These are phyloP conservation scores for Exserohilum rostratum DNA, from an alignment of 2,329 filamentous ascomycete genomes.

Conservation along the genomic window DNA sequence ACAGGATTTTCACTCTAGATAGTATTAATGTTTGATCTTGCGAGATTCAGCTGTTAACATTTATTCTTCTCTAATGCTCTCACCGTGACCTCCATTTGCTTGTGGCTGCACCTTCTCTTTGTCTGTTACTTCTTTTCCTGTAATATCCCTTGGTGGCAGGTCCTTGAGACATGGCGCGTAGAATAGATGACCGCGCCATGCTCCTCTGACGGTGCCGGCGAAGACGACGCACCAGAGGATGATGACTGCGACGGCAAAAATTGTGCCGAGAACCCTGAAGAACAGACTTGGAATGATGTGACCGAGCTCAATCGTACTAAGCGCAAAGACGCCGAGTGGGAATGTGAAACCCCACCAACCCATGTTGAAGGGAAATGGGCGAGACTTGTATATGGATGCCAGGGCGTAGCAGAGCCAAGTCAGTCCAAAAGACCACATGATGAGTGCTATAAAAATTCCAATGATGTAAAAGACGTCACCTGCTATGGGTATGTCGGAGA, in stretches of 20 bases:
- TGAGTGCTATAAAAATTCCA: conserved; percentile 59
- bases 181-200: conserved; percentile 58
- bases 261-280: conserved; percentile 63
- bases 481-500: conserved; percentile 48
- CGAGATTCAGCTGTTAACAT: background rate
- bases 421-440: conserved; percentile 64
- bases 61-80: background rate
- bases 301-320: conserved; percentile 56
- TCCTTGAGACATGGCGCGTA: conserved; percentile 59
- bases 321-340: conserved; percentile 63
- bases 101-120: conserved; percentile 20
- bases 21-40: background rate
- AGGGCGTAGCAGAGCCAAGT: conserved; percentile 63
- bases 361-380: conserved; percentile 64
- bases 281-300: conserved; percentile 61
- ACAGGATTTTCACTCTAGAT: too few species aligned
- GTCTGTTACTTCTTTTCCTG: conserved; percentile 17
- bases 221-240: conserved; percentile 63
- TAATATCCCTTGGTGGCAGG: conserved; percentile 30
- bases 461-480: conserved; percentile 62
- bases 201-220: conserved; percentile 56
- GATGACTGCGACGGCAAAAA: conserved; percentile 59
- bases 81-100: background rate
- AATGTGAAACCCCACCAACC: conserved; percentile 69
- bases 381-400: conserved; percentile 53